Base-by-base conservation (phyloP, 75 land plant genomes). In the Ceratopteris richardii region DNA sequence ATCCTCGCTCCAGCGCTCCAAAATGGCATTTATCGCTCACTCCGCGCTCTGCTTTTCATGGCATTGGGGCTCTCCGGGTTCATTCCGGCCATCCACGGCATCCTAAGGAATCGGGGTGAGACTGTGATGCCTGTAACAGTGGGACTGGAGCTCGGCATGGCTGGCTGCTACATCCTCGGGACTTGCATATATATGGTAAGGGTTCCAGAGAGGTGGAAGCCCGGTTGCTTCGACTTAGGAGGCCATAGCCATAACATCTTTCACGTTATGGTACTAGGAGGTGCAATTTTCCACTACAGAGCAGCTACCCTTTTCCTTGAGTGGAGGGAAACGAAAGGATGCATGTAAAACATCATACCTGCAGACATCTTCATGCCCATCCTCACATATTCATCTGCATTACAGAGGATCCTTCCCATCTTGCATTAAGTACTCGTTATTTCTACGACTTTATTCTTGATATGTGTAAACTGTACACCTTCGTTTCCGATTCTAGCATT, bases 181-280 rank as follows among this genome's bases (percentile, higher is more conserved):
- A 75, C 81, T 0, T 0, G 66, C 19, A 64, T 92, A 29, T 92
- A 92, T 58, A 84, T 78, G 12, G 69, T 30, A 13, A 37, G 88
- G 66, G 56, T 87, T 16, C 91, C 91, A 30, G 91, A 87, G 69
- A 65, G 71, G 61, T 87, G 79, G 84, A 72, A 47, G 67, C 91
- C 91, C 0, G 91, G 91, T 0, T 44, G 54, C 60, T 87, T 84
- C 44, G 91, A 87, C 40, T 43, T 87, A 27, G 77, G 82, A 4
- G 91, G 91, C 0, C 88, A 87, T 31, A 87, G 88, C 60, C 91
- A 87, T 53, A 84, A 87, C 46, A 72, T 87, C 26, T 87, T 87
- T 51, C 91, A 87, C 53, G 73, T 81, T 24, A 63, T 87, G 14
- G 88, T 87, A 6, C 31, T 87, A 24, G 31, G 67, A 20, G 91